Base-by-base conservation (phyloP, 768 basidiomycete species). In the Leccinum olivaceopallidum region DNA sequence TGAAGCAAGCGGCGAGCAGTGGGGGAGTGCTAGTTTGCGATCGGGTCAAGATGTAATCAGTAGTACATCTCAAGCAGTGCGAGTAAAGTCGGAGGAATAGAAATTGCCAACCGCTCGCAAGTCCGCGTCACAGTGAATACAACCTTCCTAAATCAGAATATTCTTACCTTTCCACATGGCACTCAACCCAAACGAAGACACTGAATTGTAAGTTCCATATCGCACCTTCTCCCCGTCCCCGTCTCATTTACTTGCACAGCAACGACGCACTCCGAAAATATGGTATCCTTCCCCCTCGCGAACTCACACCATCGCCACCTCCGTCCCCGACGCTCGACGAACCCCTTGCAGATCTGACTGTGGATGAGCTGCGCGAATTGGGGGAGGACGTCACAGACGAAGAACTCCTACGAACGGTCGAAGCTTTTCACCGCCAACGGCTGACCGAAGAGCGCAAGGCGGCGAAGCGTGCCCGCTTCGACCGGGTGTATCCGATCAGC, bases 261-360 rank as follows among this genome's bases (percentile, higher is more conserved):
- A 95, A 96, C 74, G 95, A 98, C 70, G 92, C 90, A 22, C 85
- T 98, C 12, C 89, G 94, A 60, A 94, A 94, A 67, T 85, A 95
- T 67, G 95, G 95, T 18, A 95, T 97, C 69, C 77, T 98, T 26
- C 93, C 94, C 3, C 89, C 90, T 0, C 85, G 82, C 53, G 83
- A 86, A 56, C 86, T 81, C 4, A 83, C 87, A 1, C 93, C 93
- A n/a, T 89, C 94, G 4, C 89, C 92, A 6, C 90, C 92, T 1
- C 81, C 89, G 5, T 86, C 91, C 1, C 90, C 91, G 3, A 83
- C 84, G 3, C 80, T 95, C 22, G 81, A 85, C 39, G 86, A 88
- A 50, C 67, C 87, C 18, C 78, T 95, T 1, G 83, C 86, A 26
- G 85, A 87, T 22, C 82, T 88, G 39, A 83, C 85, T 6, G 67